Conservation (phyloP, 148 eudicot genomes). For the Rhododendron griersonianum region DNA sequence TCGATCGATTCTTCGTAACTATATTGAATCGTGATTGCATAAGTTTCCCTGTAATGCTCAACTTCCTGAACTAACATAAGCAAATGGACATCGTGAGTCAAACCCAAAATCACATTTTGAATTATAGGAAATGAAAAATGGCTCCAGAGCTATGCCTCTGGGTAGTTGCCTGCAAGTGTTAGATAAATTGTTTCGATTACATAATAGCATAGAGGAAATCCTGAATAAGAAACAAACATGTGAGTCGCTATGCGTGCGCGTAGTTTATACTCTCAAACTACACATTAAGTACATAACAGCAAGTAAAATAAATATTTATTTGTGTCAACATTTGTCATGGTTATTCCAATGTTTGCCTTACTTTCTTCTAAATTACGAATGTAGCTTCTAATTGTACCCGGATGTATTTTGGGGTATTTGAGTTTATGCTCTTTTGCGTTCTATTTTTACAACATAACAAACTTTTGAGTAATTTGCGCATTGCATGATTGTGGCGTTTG, state of each 20-base stretch:
- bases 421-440: background rate
- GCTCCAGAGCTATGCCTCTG: background rate
- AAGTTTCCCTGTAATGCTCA: background rate
- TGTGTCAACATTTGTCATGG: background rate
- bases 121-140: background rate
- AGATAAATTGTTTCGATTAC: background rate
- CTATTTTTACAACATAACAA: background rate
- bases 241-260: background rate
- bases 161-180: background rate
- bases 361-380: background rate
- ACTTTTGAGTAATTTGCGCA: background rate
- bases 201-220: background rate
- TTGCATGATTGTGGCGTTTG: background rate
- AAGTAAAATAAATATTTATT: background rate
- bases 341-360: background rate
- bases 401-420: background rate
- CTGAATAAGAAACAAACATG: background rate
- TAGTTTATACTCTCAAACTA: background rate
- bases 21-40: background rate
- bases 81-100: background rate
- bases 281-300: background rate
- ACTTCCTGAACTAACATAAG: background rate
- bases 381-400: background rate
- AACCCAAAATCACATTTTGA: background rate
- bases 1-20: background rate